Base-by-base conservation (phyloP, 495 filamentous ascomycete species). In the Niebla homalea region DNA sequence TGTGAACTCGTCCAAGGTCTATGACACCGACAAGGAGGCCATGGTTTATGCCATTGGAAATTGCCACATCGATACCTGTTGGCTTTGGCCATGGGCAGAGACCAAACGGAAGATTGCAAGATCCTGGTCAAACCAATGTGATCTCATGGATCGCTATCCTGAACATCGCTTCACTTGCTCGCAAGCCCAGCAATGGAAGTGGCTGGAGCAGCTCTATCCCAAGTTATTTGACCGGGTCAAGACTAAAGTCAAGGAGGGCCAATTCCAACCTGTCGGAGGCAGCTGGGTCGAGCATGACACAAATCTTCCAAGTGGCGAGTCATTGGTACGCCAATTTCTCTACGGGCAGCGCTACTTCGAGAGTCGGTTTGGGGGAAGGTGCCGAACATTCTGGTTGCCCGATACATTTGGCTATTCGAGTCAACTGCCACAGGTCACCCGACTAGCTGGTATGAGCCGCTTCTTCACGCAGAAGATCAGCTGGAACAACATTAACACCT, bases 241-340 rank as follows among this genome's bases (percentile, higher is more conserved):
- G 65, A 67, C 74, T 32, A 92, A 94, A 70, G 84, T 97, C 35
- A 87, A 87, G 59, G 79, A 89, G 48, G 89, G 88, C 38, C 83
- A 75, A 38, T 98, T 98, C 64, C 89, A 95, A 53, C 87, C 88
- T 12, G 86, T 98, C 59, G 92, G 92, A 49, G 92, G 92, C 38
- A 95, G 89, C 65, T 98, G 92, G 92, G 92, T 98, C 16, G 92
- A 98, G 58, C 92, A 98, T 61, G 92, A 98, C 60, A 98, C 92
- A 36, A 98, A 98, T 64, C 72, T 98, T 73, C 92, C 92, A 0
- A 87, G 87, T 55, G 92, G 92, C 36, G 92, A 98, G 65, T 94
- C 90, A 5, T 74, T 98, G 20, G 81, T 90, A 45, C 79, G 92
- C n/a, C 92, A 98, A 60, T 98, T 98, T 59, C 60, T 97, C 29